Conservation (phyloP, 108 stramenopile species). For the Schizochytrium sp. region DNA sequence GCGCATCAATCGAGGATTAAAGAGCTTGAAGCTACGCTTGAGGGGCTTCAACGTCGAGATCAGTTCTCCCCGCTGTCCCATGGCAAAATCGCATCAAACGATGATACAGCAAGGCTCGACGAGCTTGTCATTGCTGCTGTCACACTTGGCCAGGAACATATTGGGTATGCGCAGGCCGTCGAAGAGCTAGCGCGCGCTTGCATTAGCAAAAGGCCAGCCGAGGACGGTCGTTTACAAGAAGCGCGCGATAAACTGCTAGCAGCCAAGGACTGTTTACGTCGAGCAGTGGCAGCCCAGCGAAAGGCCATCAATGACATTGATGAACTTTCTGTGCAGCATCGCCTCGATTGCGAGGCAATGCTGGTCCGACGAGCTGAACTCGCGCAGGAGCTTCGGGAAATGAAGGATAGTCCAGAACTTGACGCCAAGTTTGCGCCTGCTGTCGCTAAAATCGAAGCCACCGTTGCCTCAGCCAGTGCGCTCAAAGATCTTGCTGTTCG, state of each 20-base stretch:
- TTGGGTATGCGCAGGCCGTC: background rate
- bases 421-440: background rate
- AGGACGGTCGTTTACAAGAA: background rate
- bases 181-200: background rate
- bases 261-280: background rate
- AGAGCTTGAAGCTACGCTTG: background rate
- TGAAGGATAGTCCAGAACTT: background rate
- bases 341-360: background rate
- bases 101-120: too few relatives aligned
- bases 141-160: background rate
- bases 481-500: background rate
- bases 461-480: background rate
- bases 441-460: background rate
- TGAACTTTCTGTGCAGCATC: background rate
- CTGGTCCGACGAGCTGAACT: background rate
- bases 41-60: too few relatives aligned
- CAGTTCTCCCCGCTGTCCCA: too few relatives aligned
- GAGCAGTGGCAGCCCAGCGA: background rate
- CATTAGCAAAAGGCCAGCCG: background rate
- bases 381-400: background rate
- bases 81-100: too few relatives aligned
- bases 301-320: background rate
- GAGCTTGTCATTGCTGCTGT: background rate
- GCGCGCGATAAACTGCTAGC: background rate
- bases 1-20: background rate